Evolutionary conservation across 2,329 filamentous ascomycete genomes (phyloP), one percentile per base, ranked within the genome.

Genomic region (Alternaria sp.): DNA sequence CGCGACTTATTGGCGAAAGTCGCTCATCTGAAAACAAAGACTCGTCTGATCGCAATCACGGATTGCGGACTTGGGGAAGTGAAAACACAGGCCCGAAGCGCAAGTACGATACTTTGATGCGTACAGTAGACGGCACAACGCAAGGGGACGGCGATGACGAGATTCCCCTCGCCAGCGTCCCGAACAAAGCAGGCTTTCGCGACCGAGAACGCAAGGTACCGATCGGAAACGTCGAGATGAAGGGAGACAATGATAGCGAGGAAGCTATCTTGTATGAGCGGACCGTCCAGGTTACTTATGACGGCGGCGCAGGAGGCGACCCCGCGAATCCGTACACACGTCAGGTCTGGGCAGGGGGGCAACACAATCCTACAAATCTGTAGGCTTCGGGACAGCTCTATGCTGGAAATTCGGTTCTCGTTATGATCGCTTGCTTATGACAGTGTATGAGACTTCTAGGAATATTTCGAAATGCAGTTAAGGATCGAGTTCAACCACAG

Each of bases 181-280:
- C 34, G 9, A n/a, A 40, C 12, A 45, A 50, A 27, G 45, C 38
- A 16, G 53, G 53, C 11, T 36, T 50, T 16, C 18, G 34, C 12
- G 36, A 34, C 4, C 49, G 45, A 25, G 50, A 62, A 41, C 34
- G 53, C n/a, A 64, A 43, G 12, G 27, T 46, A 16, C 44, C 49
- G 27, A 38, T 25, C 18, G 46, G 54, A 30, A n/a, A 45, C 12
- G 38, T 22, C 12, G 30, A 44, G 12, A 43, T 56, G 8, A 61
- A 63, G 14, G 50, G 40, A 4, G 62, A 69, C 38, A 62, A 44
- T 28, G 64, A 69, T 28, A 69, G 66, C 46, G 62, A 69, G 30
- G 64, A 69, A 50, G 64, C 66, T 4, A 69, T 69, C 36, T 32
- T 69, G 34, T 69, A 57, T n/a, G 64, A 69, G 57, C 62, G 64